These are phyloP conservation scores for Neocatenulostroma microsporum DNA, from an alignment of 2,329 filamentous ascomycete species.

Conservation along the genomic window DNA sequence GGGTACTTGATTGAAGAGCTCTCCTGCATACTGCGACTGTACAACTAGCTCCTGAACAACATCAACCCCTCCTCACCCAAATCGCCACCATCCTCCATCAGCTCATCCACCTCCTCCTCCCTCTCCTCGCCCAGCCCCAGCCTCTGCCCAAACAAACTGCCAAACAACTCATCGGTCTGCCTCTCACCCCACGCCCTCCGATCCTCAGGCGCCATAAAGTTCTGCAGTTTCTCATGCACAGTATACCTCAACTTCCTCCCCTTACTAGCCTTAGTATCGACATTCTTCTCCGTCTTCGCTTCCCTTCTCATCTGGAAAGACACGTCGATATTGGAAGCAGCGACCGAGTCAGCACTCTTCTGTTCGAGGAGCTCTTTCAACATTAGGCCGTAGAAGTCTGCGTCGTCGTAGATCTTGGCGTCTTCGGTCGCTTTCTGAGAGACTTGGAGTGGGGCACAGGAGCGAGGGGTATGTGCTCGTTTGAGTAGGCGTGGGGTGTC, in stretches of 20 bases:
- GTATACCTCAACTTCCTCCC: slow-evolving; percentile 90
- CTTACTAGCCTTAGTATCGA: slow-evolving; percentile 93
- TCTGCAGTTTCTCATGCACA: slow-evolving; percentile 93
- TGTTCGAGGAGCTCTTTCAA: slow-evolving; percentile 91
- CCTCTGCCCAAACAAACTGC: slow-evolving; percentile 42
- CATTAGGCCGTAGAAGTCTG: slow-evolving; percentile 86
- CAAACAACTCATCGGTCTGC: slow-evolving; percentile 60
- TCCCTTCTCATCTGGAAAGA: slow-evolving; percentile 52
- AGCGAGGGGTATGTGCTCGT: slow-evolving; percentile 63
- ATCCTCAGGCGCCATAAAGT: slow-evolving; percentile 94
- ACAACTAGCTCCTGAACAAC: slow-evolving; percentile 27
- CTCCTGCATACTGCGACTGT: too few species aligned
- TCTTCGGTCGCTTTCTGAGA: slow-evolving; percentile 45
- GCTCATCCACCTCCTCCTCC: slow-evolving; percentile 28
- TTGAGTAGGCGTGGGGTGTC: slow-evolving; percentile 60
- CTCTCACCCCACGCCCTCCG: slow-evolving; percentile 69
- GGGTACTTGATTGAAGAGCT: too few species aligned
- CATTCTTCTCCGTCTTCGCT: slow-evolving; percentile 73
- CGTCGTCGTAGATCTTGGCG: slow-evolving; percentile 74
- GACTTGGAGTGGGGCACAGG: slow-evolving; percentile 65
- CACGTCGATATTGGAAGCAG: slow-evolving; percentile 33
- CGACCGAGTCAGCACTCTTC: slow-evolving; percentile 52
- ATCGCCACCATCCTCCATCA: slow-evolving; percentile 16
- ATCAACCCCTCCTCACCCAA: slow-evolving; percentile 23
- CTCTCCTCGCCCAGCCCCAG: slow-evolving; percentile 39